Base-by-base conservation (phyloP, 2,329 filamentous ascomycete species). In the Alternaria alternata region DNA sequence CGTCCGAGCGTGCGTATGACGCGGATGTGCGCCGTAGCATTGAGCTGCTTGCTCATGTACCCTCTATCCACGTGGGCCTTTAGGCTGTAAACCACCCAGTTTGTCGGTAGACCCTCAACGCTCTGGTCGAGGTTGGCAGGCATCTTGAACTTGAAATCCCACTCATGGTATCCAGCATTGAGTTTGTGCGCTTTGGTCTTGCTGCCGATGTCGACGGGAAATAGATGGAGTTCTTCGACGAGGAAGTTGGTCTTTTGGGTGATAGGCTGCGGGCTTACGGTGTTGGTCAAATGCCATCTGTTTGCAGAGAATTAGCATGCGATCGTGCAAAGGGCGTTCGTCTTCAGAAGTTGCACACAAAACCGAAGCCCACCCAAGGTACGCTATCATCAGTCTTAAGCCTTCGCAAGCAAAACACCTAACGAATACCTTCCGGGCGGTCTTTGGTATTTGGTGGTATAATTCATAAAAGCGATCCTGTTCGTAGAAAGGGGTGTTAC, bases 41-140 rank as follows among this genome's bases (percentile, higher is more conserved):
- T 88, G 51, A 96, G 83, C 75, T 97, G 93, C 82, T 96, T 94
- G 72, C 91, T 89, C 71, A 97, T 89, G 82, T 95, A 96, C 63
- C 93, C 92, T 60, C 94, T 84, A 46, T 90, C 91, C 51, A 98
- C 89, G 52, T 93, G 94, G 2, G 94, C 95, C 79, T 96, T 96
- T 73, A 99, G 84, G 67, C 91, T 89, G 80, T 98, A 99, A 48
- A 92, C 91, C 61, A 98, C 89, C 80, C 91, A 94, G 16, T 91
- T 94, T 69, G 96, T 92, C 57, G 87, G 85, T 57, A 98, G 83
- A 4, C 95, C 95, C 80, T 98, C 95, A 41, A 99, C 87, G 73
- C 93, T 97, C 84, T 98, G 95, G 18, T 92, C 87, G 74, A 86
- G 77, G 32, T 76, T 74, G 11, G 76, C 78, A 12, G 79, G 77